Conservation (phyloP, 1,139 yeast genomes). For the Meyerozyma guilliermondii region DNA sequence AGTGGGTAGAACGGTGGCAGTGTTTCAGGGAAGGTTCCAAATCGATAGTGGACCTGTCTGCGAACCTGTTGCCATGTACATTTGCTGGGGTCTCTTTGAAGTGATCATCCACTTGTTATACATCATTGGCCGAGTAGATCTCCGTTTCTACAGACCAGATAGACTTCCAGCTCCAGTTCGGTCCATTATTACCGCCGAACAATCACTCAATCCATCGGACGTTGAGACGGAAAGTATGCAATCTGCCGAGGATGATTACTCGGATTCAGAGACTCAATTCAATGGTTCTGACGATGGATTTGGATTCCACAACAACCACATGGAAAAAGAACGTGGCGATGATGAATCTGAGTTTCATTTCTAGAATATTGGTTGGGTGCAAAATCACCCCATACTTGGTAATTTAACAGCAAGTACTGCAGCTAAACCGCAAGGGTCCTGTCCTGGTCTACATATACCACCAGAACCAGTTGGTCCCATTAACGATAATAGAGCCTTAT, state of each 20-base stretch:
- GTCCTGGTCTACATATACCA: too few relatives aligned
- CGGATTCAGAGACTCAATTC: constrained; percentile 2
- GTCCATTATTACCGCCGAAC: constrained; percentile 7
- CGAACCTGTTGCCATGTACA: constrained; percentile 2
- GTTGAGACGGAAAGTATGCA: constrained; percentile 1
- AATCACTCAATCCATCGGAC: not conserved
- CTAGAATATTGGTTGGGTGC: not conserved
- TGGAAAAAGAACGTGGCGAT: not conserved
- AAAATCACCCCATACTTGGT: too few relatives aligned
- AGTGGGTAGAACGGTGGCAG: constrained; percentile 2
- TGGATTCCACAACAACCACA: not conserved
- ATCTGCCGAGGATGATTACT: constrained; percentile 6
- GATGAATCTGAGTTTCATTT: constrained; percentile 3
- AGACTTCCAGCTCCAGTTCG: constrained; percentile 2
- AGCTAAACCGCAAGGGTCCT: too few relatives aligned
- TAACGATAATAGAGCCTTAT: too few relatives aligned
- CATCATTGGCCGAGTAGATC: constrained; percentile 6
- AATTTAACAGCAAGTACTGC: too few relatives aligned
- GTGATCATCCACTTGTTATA: constrained; percentile 4
- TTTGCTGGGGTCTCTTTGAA: constrained; percentile 6
- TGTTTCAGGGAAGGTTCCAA: constrained; percentile 2
- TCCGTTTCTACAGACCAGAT: constrained; percentile 7
- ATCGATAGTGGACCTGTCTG: constrained; percentile 1
- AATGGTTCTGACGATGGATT: not conserved
- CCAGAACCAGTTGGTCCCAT: too few relatives aligned